These are phyloP conservation scores for Tricholoma sp. DNA, from an alignment of 768 basidiomycete genomes.

Conservation along the genomic window DNA sequence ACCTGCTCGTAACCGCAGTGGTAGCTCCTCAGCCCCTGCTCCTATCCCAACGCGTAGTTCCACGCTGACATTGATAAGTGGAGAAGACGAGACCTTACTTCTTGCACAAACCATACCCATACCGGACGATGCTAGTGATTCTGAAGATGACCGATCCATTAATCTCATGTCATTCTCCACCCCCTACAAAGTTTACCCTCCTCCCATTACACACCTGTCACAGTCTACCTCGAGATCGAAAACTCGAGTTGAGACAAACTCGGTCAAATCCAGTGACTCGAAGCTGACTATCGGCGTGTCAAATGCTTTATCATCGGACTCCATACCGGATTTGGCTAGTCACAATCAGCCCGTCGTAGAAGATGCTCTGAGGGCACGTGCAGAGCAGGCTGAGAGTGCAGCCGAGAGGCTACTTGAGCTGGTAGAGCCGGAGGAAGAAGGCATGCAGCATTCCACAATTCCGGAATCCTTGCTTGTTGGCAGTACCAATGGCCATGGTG, in stretches of 20 bases:
- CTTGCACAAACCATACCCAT: conserved; percentile 71
- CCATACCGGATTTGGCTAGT: conserved; percentile 29
- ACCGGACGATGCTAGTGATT: conserved; percentile 69
- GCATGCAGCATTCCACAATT: conserved; percentile 43
- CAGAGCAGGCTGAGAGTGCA: conserved; percentile 91
- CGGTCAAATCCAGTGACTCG: conserved; percentile 49
- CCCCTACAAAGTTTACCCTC: conserved; percentile 50
- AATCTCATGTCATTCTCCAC: conserved; percentile 72
- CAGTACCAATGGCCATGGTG: conserved; percentile 27
- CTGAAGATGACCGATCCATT: conserved; percentile 54
- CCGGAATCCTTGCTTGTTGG: conserved; percentile 50
- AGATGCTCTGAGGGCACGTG: conserved; percentile 80
- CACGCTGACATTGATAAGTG: conserved; percentile 29
- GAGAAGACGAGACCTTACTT: conserved; percentile 58
- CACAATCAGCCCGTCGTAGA: conserved; percentile 56
- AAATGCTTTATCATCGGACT: conserved; percentile 58
- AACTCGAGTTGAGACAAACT: conserved; percentile 43
- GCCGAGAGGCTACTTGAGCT: conserved; percentile 85
- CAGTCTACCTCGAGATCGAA: conserved; percentile 19
- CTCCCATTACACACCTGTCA: conserved; percentile 16
- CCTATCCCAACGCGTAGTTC: conserved; percentile 39
- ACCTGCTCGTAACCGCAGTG: conserved; percentile 21
- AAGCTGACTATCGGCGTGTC: conserved; percentile 45
- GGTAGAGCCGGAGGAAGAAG: conserved; percentile 72
- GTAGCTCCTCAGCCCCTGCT: conserved; percentile 19